Evolutionary conservation across 73 alveolate genomes (phyloP), one percentile per base, ranked within the genome.

Genomic region (Strombidium stylifer): DNA sequence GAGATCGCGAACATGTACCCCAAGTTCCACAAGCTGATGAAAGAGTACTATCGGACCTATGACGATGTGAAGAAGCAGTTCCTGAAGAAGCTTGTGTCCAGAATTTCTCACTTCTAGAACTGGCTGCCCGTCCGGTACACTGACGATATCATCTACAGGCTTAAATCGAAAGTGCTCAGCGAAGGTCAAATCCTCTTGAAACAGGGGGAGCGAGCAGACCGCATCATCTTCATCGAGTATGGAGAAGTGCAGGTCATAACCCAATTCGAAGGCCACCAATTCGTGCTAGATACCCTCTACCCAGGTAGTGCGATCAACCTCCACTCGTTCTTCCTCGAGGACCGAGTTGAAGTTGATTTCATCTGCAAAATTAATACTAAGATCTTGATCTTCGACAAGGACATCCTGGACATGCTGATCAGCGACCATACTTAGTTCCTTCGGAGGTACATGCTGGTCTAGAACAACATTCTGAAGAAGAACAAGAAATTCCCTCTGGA

Each of bases 221-320:
- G 73, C 1, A 6, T 74, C 42, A 24, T 19, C 21, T 44, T 74
- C 20, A 40, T 74, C 15, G 25, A 57, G 37, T 60, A 64, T 15
- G 87, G 87, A 8, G 35, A 23, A n/a, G 69, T 72, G 12, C 69
- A 72, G 32, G 53, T 72, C 0, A 44, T 18, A 3, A 44, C 75
- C 15, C 18, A 5, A 18, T 62, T 74, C 28, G 87, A 74, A 26
- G 81, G 55, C 12, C 35, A 39, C 44, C 48, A 74, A 4, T 74
- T 74, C 40, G 58, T 64, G 10, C 20, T 74, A 25, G 87, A 62
- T 46, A 62, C 51, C 18, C 68, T 74, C 21, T 47, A 26, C 49
- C 47, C 50, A 36, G 87, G 81, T 0, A 62, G 81, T 0, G 27
- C 40, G 2, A n/a, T 74, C 8, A 74, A 74, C 54, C 64, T 23